These are phyloP conservation scores for Chlorella sp. DNA, from an alignment of 139 green algal species.

Conservation along the genomic window DNA sequence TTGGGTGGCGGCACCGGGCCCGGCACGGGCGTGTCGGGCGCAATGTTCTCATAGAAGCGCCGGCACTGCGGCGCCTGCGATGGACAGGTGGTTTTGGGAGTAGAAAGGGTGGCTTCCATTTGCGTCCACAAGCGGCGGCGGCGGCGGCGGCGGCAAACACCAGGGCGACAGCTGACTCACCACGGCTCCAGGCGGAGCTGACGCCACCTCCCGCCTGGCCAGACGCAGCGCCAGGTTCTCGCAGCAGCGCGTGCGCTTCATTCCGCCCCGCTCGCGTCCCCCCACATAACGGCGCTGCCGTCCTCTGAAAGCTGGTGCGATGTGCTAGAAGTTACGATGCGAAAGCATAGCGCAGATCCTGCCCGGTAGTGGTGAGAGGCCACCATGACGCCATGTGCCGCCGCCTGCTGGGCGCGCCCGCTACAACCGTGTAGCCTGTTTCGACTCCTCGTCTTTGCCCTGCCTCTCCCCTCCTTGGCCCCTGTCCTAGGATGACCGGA, in stretches of 20 bases:
- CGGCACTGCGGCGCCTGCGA: slow-evolving; percentile 37
- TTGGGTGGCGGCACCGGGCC: slow-evolving; percentile 18
- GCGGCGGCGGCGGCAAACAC: neutral
- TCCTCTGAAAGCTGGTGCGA: no score
- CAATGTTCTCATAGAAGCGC: slow-evolving; percentile 43
- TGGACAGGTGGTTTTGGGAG: neutral
- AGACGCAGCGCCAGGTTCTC: slow-evolving; percentile 26
- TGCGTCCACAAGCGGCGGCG: neutral
- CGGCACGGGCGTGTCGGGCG: slow-evolving; percentile 26
- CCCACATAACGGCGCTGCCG: no score
- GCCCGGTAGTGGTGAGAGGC: no score
- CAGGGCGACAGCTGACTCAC: slow-evolving; percentile 11
- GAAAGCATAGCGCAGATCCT: no score
- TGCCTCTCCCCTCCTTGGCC: no score
- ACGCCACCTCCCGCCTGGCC: neutral
- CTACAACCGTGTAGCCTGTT: no score
- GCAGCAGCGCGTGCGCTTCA: slow-evolving; percentile 9
- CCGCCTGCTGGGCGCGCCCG: no score
- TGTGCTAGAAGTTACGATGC: no score
- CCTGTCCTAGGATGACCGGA: no score
- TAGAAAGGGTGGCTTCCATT: neutral
- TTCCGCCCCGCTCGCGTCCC: neutral
- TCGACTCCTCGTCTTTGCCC: no score
- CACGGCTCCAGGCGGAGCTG: slow-evolving; percentile 20
- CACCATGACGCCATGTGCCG: no score